A percentile compares a stretch with the other conserved stretches of the same genome.
These are phyloP conservation scores for Mortierella sp. DNA, from an alignment of 371 early-diverging fungal genomes.

Conservation along the genomic window DNA sequence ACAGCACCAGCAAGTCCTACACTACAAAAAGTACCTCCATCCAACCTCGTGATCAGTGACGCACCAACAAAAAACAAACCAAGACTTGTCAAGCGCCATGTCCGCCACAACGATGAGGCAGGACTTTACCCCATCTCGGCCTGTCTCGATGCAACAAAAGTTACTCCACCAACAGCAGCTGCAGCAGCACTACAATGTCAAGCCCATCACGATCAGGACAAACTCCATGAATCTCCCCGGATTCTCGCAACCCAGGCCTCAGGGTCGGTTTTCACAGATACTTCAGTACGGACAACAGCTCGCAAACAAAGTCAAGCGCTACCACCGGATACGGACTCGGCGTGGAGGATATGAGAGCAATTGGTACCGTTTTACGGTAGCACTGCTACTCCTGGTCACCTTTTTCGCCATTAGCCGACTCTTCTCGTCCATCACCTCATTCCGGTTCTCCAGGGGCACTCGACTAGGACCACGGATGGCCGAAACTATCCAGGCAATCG, in stretches of 20 bases:
- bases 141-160: slow-evolving; percentile 37
- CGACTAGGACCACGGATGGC: slow-evolving; percentile 46
- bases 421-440: slow-evolving; percentile 8
- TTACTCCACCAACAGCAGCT: slow-evolving; percentile 18
- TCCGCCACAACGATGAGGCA: slow-evolving; percentile 8
- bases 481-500: slow-evolving; percentile 48
- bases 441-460: slow-evolving; percentile 18
- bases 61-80: not conserved
- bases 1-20: not conserved
- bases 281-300: slow-evolving; percentile 33
- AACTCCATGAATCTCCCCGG: slow-evolving; percentile 43
- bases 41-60: not conserved
- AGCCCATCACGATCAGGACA: slow-evolving; percentile 52
- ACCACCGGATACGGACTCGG: slow-evolving; percentile 42
- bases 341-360: slow-evolving; percentile 37
- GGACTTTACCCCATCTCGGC: slow-evolving; percentile 23
- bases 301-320: slow-evolving; percentile 24
- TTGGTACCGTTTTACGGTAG: slow-evolving; percentile 35
- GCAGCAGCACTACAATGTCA: slow-evolving; percentile 35
- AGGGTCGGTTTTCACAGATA: slow-evolving; percentile 19
- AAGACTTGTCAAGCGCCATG: not conserved
- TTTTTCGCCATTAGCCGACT: slow-evolving; percentile 18
- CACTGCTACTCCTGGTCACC: slow-evolving; percentile 25
- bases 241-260: slow-evolving; percentile 27
- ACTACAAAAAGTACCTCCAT: not conserved